Conservation (phyloP, 1,284 basidiomycete genomes). For the Inonotus hispidus region DNA sequence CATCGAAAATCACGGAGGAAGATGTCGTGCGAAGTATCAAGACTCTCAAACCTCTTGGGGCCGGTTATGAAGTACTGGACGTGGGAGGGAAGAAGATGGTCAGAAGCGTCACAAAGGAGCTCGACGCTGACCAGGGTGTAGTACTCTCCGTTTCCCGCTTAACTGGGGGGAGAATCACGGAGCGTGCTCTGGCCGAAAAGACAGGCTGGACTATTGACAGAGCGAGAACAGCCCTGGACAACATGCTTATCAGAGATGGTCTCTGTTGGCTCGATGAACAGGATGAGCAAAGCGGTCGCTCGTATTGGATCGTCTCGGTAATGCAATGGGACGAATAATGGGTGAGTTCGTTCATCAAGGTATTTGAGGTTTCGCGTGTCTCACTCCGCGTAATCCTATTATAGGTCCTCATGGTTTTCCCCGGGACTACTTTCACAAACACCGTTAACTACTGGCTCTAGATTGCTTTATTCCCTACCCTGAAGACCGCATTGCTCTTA, state of each 20-base stretch:
- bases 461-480: too few species aligned
- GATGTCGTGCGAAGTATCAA: slow-evolving; percentile 86
- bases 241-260: slow-evolving; percentile 87
- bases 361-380: too few species aligned
- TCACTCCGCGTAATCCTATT: too few species aligned
- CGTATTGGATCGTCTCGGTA: slow-evolving; percentile 81
- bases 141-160: slow-evolving; percentile 72
- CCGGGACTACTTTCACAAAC: too few species aligned
- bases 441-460: too few species aligned
- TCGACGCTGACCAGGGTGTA: slow-evolving; percentile 78
- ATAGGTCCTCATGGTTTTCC: too few species aligned
- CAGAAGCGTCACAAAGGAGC: slow-evolving; percentile 67
- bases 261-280: slow-evolving; percentile 94
- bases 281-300: slow-evolving; percentile 53
- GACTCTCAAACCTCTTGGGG: slow-evolving; percentile 80
- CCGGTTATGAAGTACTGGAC: slow-evolving; percentile 84
- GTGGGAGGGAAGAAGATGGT: slow-evolving; percentile 68
- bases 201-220: slow-evolving; percentile 79
- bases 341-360: not conserved
- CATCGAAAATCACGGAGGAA: slow-evolving; percentile 57
- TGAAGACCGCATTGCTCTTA: too few species aligned
- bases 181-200: slow-evolving; percentile 47
- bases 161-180: slow-evolving; percentile 59
- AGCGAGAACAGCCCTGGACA: slow-evolving; percentile 75
- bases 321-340: slow-evolving; percentile 70